Base-by-base conservation (phyloP, 2,329 filamentous ascomycete genomes). In the Beauveria sp. region DNA sequence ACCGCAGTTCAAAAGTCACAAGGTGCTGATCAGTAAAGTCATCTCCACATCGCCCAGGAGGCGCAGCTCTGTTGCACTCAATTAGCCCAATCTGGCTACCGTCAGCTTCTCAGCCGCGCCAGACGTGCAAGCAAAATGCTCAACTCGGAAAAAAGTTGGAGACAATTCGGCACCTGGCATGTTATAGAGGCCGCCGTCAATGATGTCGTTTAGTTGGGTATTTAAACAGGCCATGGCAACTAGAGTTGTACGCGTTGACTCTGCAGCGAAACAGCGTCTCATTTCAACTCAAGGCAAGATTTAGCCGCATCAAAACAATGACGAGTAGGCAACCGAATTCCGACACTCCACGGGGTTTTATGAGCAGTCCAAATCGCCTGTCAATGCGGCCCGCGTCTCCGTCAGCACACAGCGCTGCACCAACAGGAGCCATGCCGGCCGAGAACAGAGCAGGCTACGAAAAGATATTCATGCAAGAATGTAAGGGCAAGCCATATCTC, bases 401-500 rank as follows among this genome's bases (percentile, higher is more conserved):
- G 5, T 40, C 52, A n/a, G 22, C 45, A 14, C 52, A 42, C 16
- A 7, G 5, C 8, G 10, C 8, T 20, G 20, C 40, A 5, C 14
- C 47, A 24, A 9, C 45, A 2, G 9, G 2, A 14, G 14, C 10
- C 16, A 53, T 54, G 16, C 47, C 55, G 12, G 3, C 55, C 3
- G 54, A 58, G 10, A 52, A 22, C 18, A 52, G 28, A 45, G 54
- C 55, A 1, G 34, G 43, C 16, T 58, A 58, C 30, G 60, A 58
- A 22, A 42, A 24, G 3, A 38, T 42, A 1, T 58, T 62, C 18
- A 9, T 26, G 22, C 47, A 30, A 24, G 18, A 51, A 20, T 38
- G 54, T 46, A 24, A 43, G 22, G 49, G 64, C 8, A 66, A 63
- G 45, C 45, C 63, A 0, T 65, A 64, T 28, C 61, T 68, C 34